Conservation (phyloP, 176 grass and related monocot genomes). For the Oryza longistaminata region DNA sequence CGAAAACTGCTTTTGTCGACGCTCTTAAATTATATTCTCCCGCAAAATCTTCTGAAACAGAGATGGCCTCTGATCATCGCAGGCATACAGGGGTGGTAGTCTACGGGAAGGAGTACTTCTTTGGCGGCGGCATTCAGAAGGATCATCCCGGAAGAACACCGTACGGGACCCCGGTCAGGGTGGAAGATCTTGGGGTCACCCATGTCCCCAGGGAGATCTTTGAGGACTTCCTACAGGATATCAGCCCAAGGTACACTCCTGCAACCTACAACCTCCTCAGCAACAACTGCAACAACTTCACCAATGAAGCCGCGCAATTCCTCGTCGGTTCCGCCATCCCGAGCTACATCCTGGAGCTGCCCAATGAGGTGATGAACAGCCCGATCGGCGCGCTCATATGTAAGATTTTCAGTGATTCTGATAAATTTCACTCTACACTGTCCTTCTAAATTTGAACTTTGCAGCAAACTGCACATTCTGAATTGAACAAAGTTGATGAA, state of each 20-base stretch:
- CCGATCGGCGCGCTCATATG: slow-evolving; percentile 65
- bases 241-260: slow-evolving; percentile 54
- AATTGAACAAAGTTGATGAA: too few species aligned
- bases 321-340: slow-evolving; percentile 57
- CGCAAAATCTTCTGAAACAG: neutral
- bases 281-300: slow-evolving; percentile 95
- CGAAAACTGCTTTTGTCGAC: neutral
- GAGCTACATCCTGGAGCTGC: slow-evolving; percentile 74
- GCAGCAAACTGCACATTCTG: neutral
- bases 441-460: too few species aligned
- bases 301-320: slow-evolving; percentile 71
- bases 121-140: slow-evolving; percentile 72
- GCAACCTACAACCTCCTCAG: slow-evolving; percentile 69
- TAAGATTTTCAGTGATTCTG: too few species aligned
- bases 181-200: slow-evolving; percentile 60
- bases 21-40: neutral
- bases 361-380: slow-evolving; percentile 77
- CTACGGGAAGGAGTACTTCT: slow-evolving; percentile 80
- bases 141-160: slow-evolving; percentile 60
- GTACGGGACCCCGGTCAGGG: slow-evolving; percentile 60
- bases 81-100: slow-evolving; percentile 89
- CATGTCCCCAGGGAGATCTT: slow-evolving; percentile 63
- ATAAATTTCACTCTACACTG: too few species aligned
- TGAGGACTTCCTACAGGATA: slow-evolving; percentile 70
- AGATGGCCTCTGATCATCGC: neutral